Base-by-base conservation (phyloP, 2,329 filamentous ascomycete genomes). In the Verticillium nubilum region DNA sequence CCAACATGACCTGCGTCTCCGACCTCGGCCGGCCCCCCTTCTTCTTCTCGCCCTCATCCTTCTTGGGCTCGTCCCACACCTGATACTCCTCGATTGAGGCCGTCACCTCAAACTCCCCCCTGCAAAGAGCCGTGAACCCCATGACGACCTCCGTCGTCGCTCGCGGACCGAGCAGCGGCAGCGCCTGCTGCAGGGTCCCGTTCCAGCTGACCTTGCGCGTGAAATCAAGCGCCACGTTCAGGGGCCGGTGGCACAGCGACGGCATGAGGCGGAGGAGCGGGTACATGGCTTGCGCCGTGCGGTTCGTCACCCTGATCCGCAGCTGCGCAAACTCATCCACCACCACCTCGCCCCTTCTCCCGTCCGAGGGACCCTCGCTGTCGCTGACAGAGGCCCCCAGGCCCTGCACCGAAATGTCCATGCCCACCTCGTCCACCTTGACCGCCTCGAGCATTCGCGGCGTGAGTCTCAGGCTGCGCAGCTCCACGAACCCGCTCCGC, bases 161-260 rank as follows among this genome's bases (percentile, higher is more conserved):
- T 4, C 85, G 82, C 0, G 86, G 84, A 5, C 74, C 73, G 1
- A 97, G 70, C 6, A 84, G 69, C 0, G 89, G 86, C 0, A 97
- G 76, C 1, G 84, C 80, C 68, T 88, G 87, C 74, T 97, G 93
- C 60, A 97, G 74, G 29, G 90, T 87, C 1, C 93, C 93, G 64
- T 92, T 94, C 88, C 91, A 95, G 1, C 88, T 87, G 58, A 97
- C 82, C 63, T 92, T 91, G 68, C 91, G 87, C 50, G 89, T 89
- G 59, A 94, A 85, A 70, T 97, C 93, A 17, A 96, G 83, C 2
- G 91, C 89, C 15, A 90, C 80, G 61, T 86, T 86, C 56, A 84
- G 80, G 1, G 89, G 84, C 17, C 93, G 86, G 67, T 92, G 85
- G 52, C 89, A 84, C 17, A 97, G 81, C 56, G 87, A 84, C 0